phyloP scores from a whole-genome alignment of 2,329 filamentous ascomycete genomes.

The Juglanconis juglandina region DNA sequence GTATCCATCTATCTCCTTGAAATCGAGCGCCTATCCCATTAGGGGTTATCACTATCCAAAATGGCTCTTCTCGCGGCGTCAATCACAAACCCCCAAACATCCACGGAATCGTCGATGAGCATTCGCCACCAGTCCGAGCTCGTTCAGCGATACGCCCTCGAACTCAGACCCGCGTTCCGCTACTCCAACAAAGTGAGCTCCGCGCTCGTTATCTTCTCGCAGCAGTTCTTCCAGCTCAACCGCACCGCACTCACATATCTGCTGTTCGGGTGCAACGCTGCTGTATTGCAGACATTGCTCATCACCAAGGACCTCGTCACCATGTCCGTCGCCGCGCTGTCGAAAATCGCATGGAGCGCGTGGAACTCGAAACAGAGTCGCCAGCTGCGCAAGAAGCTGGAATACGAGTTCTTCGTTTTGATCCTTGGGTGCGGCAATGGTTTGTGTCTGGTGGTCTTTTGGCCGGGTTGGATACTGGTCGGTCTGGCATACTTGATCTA shows the following conservation, averaged over 20 bases:
- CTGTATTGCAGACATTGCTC: conserved; percentile 27
- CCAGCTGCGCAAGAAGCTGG: conserved; percentile 43
- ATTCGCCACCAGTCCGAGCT: conserved; percentile 5
- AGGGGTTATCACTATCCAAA: background rate
- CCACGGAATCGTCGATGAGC: conserved; percentile 9
- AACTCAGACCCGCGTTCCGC: conserved; percentile 1
- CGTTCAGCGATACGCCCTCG: conserved; percentile 10
- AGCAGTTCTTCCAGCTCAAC: conserved; percentile 8
- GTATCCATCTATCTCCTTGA: background rate
- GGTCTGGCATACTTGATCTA: conserved; percentile 32
- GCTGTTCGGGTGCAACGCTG: conserved; percentile 26
- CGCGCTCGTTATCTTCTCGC: conserved; percentile 1
- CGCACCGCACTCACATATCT: conserved; percentile 17
- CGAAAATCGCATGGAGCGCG: conserved; percentile 24
- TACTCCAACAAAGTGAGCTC: background rate
- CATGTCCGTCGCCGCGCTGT: conserved; percentile 1
- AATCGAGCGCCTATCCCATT: background rate
- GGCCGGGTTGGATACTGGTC: conserved; percentile 55
- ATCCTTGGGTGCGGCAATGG: conserved; percentile 49
- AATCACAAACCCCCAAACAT: conserved; percentile 1
- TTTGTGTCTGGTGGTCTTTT: conserved; percentile 50
- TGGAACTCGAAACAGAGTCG: conserved; percentile 38
- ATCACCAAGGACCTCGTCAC: conserved; percentile 23
- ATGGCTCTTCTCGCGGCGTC: conserved; percentile 10
- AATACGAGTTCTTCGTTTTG: conserved; percentile 49